Evolutionary conservation across 1,284 basidiomycete genomes (phyloP).

Genomic region (Meira miltonrushii): DNA sequence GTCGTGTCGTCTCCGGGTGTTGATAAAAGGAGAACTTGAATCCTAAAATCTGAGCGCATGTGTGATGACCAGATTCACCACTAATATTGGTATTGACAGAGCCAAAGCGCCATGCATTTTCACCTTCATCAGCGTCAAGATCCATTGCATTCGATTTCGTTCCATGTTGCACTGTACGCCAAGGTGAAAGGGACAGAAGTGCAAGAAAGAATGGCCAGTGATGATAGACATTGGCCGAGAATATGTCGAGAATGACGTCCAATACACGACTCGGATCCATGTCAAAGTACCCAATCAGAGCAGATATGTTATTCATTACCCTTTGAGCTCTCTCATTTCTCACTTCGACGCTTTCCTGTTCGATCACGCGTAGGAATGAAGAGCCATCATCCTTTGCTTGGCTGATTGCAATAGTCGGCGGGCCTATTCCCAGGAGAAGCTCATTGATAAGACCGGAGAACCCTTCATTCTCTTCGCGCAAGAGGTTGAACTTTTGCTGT

Average conservation of each 20-base stretch:
- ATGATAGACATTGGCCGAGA: slow-evolving; percentile 71
- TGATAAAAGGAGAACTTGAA: slow-evolving; percentile 92
- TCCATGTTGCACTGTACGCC: slow-evolving; percentile 55
- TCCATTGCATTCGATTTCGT: neutral
- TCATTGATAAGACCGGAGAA: slow-evolving; percentile 87
- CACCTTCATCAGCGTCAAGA: slow-evolving; percentile 11
- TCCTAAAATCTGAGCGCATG: slow-evolving; percentile 80
- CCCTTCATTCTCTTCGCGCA: slow-evolving; percentile 94
- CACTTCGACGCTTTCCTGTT: slow-evolving; percentile 26
- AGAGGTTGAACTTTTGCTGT: slow-evolving; percentile 95
- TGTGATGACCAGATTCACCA: slow-evolving; percentile 56
- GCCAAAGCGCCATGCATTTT: slow-evolving; percentile 3
- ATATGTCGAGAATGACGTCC: slow-evolving; percentile 87
- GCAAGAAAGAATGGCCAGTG: slow-evolving; percentile 90
- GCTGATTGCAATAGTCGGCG: slow-evolving; percentile 57
- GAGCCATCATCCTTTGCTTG: neutral
- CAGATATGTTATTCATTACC: slow-evolving; percentile 46
- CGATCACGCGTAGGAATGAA: slow-evolving; percentile 17
- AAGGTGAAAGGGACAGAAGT: slow-evolving; percentile 76
- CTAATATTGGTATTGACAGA: slow-evolving; percentile 11
- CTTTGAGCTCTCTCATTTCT: slow-evolving; percentile 39
- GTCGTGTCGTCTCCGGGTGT: slow-evolving; percentile 53
- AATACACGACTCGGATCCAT: slow-evolving; percentile 89
- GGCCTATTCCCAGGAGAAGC: slow-evolving; percentile 71
- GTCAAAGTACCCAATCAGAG: slow-evolving; percentile 70